These are phyloP conservation scores for Eremothecium coryli DNA, from an alignment of 1,139 yeast species.

Conservation along the genomic window DNA sequence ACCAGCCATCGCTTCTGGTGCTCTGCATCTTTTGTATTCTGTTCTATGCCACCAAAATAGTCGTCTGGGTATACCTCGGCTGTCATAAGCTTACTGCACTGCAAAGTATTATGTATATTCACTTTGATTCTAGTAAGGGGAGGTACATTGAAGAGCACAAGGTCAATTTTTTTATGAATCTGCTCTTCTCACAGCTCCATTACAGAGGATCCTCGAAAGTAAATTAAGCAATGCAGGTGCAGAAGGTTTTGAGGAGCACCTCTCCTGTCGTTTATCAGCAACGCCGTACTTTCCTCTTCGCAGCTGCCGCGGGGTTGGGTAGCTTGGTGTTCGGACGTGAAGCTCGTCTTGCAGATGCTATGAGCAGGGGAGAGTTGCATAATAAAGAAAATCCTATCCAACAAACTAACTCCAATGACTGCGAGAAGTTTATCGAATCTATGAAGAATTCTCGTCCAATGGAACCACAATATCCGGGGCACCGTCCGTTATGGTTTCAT, in stretches of 20 bases:
- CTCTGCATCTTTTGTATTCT: conserved; percentile 5
- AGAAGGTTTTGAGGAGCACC: too few relatives aligned
- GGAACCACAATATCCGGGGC: conserved; percentile 60
- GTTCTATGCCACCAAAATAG: conserved; percentile 14
- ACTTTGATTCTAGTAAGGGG: too few relatives aligned
- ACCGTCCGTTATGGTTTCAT: conserved; percentile 58
- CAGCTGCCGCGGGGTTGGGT: conserved; percentile 24
- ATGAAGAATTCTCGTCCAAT: conserved; percentile 26
- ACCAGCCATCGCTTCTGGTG: conserved; percentile 28
- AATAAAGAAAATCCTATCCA: conserved; percentile 25
- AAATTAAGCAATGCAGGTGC: too few relatives aligned
- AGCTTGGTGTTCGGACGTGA: conserved; percentile 38
- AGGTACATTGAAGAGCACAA: too few relatives aligned
- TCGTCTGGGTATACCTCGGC: conserved; percentile 25
- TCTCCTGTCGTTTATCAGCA: neutral
- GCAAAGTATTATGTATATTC: neutral
- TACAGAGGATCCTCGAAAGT: too few relatives aligned
- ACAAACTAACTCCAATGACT: conserved; percentile 13
- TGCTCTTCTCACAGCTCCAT: too few relatives aligned
- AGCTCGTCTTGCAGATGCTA: conserved; percentile 46
- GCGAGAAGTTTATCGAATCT: conserved; percentile 28
- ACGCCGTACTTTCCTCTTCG: conserved; percentile 18
- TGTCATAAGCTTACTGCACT: conserved; percentile 26
- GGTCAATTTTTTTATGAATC: too few relatives aligned
- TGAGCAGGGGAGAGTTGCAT: conserved; percentile 45